Evolutionary conservation across 1,139 yeast species (phyloP), one percentile per base, ranked within the genome.

Genomic region (Candida labiduridarum): DNA sequence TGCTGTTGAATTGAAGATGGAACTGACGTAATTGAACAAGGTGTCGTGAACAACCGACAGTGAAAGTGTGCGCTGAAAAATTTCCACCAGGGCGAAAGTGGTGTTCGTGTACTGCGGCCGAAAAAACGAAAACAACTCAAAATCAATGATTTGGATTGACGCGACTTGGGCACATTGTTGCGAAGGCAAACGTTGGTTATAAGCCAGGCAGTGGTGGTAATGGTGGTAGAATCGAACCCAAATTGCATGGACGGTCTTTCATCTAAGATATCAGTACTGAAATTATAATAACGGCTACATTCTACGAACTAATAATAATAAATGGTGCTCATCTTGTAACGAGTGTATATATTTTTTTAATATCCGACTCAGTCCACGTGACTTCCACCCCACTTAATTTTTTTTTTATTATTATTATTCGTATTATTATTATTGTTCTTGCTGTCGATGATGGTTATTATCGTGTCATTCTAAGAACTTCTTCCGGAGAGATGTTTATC

Each of bases 11-110:
- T 4, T 25, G 29, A 25, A 25, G 29, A 25, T 25, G 29, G 29
- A 25, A 25, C 10, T 25, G 29, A 25, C 29, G 29, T 25, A 25
- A 25, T 25, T 15, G 41, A 36, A 36, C 41, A 36, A 36, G 41
- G 41, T 36, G 41, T 36, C 18, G 18, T 4, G 14, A 27, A 14
- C 27, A 10, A 4, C n/a, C n/a, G 18, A 27, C n/a, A 29, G 12
- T 2, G 16, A n/a, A 25, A 29, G 38, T 34, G 31, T 41, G 43
- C 34, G 43, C 27, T 41, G 43, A 41, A 41, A 41, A 41, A 41
- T 41, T 41, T 27, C n/a, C 30, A 14, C 30, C 25, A 39, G 12
- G 31, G 27, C 16, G 16, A n/a, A 14, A 6, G 31, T 25, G 19
- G 29, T 19, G 4, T 39, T 7, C 41, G 41, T 39, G 41, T 25